Percentiles rank a stretch among this genome's conserved stretches.
Conservation (phyloP, 768 basidiomycete species). For the Omphalotus guepiniiformis region DNA sequence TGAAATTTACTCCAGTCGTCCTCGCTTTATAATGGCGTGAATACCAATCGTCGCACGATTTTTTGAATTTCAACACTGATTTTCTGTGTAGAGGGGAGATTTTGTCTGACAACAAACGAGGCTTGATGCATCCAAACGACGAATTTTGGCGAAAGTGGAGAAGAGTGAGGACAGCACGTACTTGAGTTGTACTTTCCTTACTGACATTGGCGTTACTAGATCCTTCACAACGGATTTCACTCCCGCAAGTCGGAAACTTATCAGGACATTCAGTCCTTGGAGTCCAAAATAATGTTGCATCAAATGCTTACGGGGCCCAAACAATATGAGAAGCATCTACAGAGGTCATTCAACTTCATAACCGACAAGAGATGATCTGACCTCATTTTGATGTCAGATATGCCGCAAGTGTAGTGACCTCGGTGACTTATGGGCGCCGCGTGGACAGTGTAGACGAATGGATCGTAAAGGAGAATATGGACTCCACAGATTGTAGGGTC, state of each 20-base stretch:
- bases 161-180: constrained; percentile 26
- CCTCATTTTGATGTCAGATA: constrained; percentile 24
- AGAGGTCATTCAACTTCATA: no score
- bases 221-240: constrained; percentile 42
- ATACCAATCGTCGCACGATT: no score
- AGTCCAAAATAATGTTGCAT: constrained; percentile 39
- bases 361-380: not conserved
- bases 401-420: constrained; percentile 41
- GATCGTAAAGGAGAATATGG: constrained; percentile 43
- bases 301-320: constrained; percentile 36
- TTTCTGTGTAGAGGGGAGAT: constrained; percentile 34
- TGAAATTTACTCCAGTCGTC: constrained; percentile 42
- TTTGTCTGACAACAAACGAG: constrained; percentile 41
- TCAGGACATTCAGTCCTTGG: constrained; percentile 41
- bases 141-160: constrained; percentile 46
- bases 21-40: constrained; percentile 41
- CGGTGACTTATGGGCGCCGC: constrained; percentile 39
- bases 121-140: constrained; percentile 40
- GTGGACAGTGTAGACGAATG: constrained; percentile 42
- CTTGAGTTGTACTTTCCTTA: not conserved
- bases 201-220: constrained; percentile 17
- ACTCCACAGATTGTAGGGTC: constrained; percentile 37
- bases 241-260: constrained; percentile 38
- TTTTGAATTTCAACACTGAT: not conserved
- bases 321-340: constrained; percentile 35